phyloP scores from a whole-genome alignment of 441 rosid genomes.

The Dalechampia spathulata region DNA sequence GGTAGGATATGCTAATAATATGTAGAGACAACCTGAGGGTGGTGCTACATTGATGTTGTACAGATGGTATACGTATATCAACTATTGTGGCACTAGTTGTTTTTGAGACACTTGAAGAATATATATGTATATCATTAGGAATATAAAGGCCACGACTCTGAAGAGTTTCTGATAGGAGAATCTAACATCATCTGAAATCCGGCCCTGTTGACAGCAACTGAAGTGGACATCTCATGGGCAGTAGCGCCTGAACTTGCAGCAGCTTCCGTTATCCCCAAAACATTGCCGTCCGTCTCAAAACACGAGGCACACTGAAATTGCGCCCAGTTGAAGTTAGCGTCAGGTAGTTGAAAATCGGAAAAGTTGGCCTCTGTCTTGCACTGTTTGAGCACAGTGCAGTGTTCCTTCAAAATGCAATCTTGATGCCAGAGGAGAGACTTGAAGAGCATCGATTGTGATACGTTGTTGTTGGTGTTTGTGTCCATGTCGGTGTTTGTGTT shows the following conservation, averaged over 20 bases:
- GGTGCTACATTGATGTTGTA: neutral
- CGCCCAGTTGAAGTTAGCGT: constrained; percentile 28
- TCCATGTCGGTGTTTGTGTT: too few species aligned
- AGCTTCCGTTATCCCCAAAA: constrained; percentile 30
- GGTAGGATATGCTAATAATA: too few species aligned
- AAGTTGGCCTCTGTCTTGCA: constrained; percentile 46
- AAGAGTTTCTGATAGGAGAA: constrained; percentile 32
- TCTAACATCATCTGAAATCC: constrained; percentile 45
- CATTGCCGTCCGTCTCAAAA: constrained; percentile 39
- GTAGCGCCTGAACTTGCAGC: constrained; percentile 15
- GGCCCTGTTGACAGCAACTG: constrained; percentile 33
- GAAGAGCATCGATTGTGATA: constrained; percentile 38
- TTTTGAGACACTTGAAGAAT: constrained; percentile 1
- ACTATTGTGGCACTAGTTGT: neutral
- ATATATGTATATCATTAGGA: constrained; percentile 16
- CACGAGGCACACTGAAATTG: constrained; percentile 32
- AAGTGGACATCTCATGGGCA: constrained; percentile 34
- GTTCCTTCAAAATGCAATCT: constrained; percentile 33
- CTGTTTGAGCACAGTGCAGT: constrained; percentile 34
- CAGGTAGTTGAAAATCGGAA: constrained; percentile 32
- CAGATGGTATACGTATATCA: neutral
- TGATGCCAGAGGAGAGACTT: constrained; percentile 48
- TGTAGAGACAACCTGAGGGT: too few species aligned
- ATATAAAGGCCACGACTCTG: constrained; percentile 42
- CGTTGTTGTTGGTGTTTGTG: constrained; percentile 15